phyloP scores from a whole-genome alignment of 2,329 filamentous ascomycete species.

The Aureobasidium sp. region DNA sequence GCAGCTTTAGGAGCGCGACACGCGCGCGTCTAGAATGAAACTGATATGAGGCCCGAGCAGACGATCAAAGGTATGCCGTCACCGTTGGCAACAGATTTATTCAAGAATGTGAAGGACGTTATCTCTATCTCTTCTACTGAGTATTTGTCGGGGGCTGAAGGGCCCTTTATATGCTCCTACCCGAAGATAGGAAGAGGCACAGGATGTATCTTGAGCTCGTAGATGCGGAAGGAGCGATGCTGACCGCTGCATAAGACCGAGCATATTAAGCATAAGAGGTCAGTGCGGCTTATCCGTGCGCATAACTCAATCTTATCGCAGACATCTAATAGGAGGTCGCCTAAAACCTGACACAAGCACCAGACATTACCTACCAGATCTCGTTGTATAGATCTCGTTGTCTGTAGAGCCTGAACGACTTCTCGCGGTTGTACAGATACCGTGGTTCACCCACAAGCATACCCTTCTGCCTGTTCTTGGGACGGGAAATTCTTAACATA shows the following conservation, averaged over 20 bases:
- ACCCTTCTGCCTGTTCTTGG: neutral
- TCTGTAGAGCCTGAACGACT: neutral
- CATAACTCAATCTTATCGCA: slow-evolving; percentile 1
- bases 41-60: neutral
- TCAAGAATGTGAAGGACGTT: neutral
- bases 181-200: neutral
- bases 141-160: neutral
- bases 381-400: neutral
- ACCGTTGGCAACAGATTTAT: neutral
- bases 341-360: neutral
- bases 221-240: neutral
- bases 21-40: neutral
- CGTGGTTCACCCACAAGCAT: neutral
- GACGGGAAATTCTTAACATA: neutral
- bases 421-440: neutral
- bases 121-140: neutral
- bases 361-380: neutral
- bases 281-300: neutral
- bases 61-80: neutral
- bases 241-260: neutral
- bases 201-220: neutral
- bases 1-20: neutral
- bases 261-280: neutral
- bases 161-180: neutral
- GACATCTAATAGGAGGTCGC: neutral